Evolutionary conservation across 495 filamentous ascomycete genomes (phyloP), one percentile per base, ranked within the genome.

Genomic region (Jackrogersella multiformis): DNA sequence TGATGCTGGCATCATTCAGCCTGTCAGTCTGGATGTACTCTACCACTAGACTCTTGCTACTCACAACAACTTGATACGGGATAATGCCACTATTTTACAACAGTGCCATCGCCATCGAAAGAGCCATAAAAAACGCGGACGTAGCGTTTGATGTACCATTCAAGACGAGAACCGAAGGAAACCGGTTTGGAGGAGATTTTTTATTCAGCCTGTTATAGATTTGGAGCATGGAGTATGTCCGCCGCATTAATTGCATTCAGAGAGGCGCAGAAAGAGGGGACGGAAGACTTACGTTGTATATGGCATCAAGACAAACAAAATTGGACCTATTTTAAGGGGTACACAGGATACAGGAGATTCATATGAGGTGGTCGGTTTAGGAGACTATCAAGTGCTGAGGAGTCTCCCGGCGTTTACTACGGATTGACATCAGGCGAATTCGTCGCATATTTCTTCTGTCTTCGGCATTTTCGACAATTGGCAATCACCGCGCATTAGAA

Each of bases 361-460:
- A 42, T 36, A 56, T 26, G 20, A 36, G n/a, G 18, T 5, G 55
- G 56, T 54, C 21, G 56, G 68, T 51, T 63, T 49, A 48, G 72
- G 79, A 78, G 78, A 76, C 77, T 56, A 66, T 82, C 81, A 84
- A 84, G 81, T 77, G 81, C 81, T 84, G 81, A 82, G 68, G 64
- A 42, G 79, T 84, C 80, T 82, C 78, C 70, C 42, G 78, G 76
- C 68, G 74, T 80, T 77, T 41, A 55, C 24, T 56, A 69, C 53
- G 54, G 66, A 61, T 54, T 65, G 53, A 23, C 13, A 56, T 16
- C 13, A 23, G 45, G 46, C 51, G 61, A 24, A 42, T 59, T 30
- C 48, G 32, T 67, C 52, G 15, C 52, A 13, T 49, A 67, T 59
- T 61, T 64, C 56, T 56, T 63, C 63, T 60, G 16, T 49, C 46